A percentile compares a stretch with the other conserved stretches of the same genome.
These are phyloP conservation scores for Lentinula lateritia DNA, from an alignment of 768 basidiomycete species.

Conservation along the genomic window DNA sequence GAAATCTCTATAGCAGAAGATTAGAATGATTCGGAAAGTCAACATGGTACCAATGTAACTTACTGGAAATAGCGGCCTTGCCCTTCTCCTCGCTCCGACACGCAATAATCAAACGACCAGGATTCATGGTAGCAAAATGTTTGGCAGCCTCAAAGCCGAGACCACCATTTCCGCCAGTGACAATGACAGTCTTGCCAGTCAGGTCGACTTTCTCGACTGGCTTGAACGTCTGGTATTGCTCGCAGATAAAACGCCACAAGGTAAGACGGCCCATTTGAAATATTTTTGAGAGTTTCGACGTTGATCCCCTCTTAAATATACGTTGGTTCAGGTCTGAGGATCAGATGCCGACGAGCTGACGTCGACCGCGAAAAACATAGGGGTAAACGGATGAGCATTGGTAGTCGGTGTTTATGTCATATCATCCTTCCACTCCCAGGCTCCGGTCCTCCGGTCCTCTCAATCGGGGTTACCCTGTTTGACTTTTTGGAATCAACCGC, in stretches of 20 bases:
- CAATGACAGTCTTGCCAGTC: slow-evolving; percentile 21
- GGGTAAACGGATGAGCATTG: too few species aligned
- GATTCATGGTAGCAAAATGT: slow-evolving; percentile 25
- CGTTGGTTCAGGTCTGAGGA: not conserved
- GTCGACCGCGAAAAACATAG: not conserved
- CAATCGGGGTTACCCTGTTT: too few species aligned
- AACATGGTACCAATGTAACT: slow-evolving; percentile 10
- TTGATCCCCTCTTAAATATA: too few species aligned
- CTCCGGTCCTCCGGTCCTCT: too few species aligned
- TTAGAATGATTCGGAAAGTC: not conserved
- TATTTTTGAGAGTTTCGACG: too few species aligned
- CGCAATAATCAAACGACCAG: slow-evolving; percentile 19
- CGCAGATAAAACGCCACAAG: not conserved
- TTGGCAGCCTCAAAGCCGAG: slow-evolving; percentile 25
- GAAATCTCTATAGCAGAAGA: slow-evolving; percentile 15
- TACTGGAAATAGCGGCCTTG: slow-evolving; percentile 14
- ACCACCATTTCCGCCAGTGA: slow-evolving; percentile 27
- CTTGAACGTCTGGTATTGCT: not conserved
- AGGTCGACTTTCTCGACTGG: slow-evolving; percentile 17
- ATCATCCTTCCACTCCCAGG: too few species aligned
- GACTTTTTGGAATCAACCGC: too few species aligned
- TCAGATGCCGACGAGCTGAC: not conserved
- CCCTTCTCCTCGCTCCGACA: slow-evolving; percentile 23
- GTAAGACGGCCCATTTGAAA: too few species aligned
- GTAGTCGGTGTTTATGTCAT: too few species aligned